phyloP scores from a whole-genome alignment of 768 basidiomycete species.

The Lactarius indigo region DNA sequence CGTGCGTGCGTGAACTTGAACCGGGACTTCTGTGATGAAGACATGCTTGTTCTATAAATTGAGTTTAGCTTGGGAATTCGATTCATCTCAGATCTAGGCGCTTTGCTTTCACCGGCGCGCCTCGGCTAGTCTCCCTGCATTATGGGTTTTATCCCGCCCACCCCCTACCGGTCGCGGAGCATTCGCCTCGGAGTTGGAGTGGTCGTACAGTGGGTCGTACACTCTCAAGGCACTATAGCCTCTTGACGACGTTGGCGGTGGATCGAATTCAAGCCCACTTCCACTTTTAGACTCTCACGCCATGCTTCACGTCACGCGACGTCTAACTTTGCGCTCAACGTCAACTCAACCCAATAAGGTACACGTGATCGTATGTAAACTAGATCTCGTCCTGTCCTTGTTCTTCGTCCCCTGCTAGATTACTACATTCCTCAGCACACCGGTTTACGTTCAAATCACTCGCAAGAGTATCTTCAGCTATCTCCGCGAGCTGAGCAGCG shows the following conservation, averaged over 20 bases:
- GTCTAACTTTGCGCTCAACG: background rate
- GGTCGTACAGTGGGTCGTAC: background rate
- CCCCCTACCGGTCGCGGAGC: conserved; percentile 3
- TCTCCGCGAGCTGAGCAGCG: conserved; percentile 68
- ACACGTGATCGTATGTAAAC: background rate
- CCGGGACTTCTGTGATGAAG: background rate
- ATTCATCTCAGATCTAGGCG: conserved; percentile 3
- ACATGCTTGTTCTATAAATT: background rate
- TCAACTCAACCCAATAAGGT: background rate
- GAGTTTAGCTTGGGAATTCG: background rate
- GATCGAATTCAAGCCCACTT: background rate
- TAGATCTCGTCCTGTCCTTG: conserved; percentile 24
- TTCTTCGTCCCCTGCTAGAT: conserved; percentile 2
- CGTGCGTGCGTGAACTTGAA: background rate
- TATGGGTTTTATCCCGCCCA: too few relatives aligned
- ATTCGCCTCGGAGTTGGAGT: background rate
- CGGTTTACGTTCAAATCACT: conserved; percentile 21
- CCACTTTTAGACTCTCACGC: background rate
- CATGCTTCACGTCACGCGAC: background rate
- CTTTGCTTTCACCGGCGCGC: background rate
- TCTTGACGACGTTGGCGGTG: background rate
- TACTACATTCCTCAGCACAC: conserved; percentile 11
- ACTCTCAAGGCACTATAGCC: background rate
- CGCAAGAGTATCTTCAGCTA: conserved; percentile 41
- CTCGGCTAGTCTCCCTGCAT: too few relatives aligned